Percentiles rank a stretch among this genome's conserved stretches.
phyloP scores from a whole-genome alignment of 345 rosid species.

The Salix brachista region DNA sequence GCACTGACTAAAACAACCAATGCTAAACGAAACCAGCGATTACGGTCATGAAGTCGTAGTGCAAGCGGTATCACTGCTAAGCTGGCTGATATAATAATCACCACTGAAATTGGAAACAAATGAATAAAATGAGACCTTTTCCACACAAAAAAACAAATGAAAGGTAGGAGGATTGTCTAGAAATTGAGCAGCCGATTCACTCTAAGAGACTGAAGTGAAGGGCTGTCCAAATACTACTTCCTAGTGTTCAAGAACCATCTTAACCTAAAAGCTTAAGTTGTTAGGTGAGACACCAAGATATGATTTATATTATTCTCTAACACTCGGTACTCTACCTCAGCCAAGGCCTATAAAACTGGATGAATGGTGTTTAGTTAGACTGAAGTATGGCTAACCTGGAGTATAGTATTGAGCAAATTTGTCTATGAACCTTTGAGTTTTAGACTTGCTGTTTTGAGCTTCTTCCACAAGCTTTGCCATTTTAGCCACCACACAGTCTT shows the following conservation, averaged over 20 bases:
- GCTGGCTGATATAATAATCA: slow-evolving; percentile 49
- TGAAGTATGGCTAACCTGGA: slow-evolving; percentile 50
- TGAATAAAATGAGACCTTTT: not conserved
- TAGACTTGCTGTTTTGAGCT: slow-evolving; percentile 81
- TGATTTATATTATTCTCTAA: too few relatives aligned
- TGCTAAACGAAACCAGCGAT: slow-evolving; percentile 71
- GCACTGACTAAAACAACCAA: slow-evolving; percentile 84
- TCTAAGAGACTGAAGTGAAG: too few relatives aligned
- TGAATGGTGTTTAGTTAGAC: too few relatives aligned
- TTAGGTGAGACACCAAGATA: too few relatives aligned
- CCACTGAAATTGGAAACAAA: slow-evolving; percentile 37
- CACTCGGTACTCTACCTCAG: too few relatives aligned
- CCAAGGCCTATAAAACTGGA: too few relatives aligned
- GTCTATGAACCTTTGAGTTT: slow-evolving; percentile 69
- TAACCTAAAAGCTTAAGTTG: too few relatives aligned
- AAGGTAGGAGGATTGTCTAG: not conserved
- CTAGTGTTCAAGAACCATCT: too few relatives aligned
- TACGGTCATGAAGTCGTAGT: slow-evolving; percentile 32
- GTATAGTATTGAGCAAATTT: slow-evolving; percentile 70
- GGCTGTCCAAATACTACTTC: not conserved
- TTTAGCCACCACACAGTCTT: slow-evolving; percentile 81
- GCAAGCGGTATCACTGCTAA: slow-evolving; percentile 56
- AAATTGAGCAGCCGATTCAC: too few relatives aligned
- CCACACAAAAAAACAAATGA: not conserved
- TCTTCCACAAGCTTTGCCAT: slow-evolving; percentile 93